Base-by-base conservation (phyloP, 2,329 filamentous ascomycete species). In the Colletotrichum zoysiae region DNA sequence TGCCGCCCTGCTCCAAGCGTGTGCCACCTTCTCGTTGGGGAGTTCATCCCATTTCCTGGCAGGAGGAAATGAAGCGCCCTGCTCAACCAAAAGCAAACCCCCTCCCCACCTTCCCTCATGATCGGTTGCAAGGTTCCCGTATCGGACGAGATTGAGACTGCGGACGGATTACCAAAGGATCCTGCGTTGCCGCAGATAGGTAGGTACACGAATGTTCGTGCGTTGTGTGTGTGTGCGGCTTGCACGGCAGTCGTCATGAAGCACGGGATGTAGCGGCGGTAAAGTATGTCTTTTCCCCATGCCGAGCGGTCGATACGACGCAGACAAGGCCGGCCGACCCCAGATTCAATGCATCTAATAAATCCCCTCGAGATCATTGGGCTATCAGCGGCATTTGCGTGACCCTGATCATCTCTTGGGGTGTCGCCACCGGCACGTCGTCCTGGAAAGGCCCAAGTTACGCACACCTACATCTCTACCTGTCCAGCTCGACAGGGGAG, bases 61-160 rank as follows among this genome's bases (percentile, higher is more conserved):
- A 71, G 53, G 48, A 56, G 44, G 58, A 71, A 69, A 71, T 69
- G 59, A 69, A 65, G 65, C 65, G 69, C 65, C 69, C 69, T 59
- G 53, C 59, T 48, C 8, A 58, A 53, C 64, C 69, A 59, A 71
- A 26, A 3, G 44, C 69, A 11, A 71, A 20, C 18, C 68, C 65
- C 69, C 33, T 9, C 33, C 33, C 2, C 33, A n/a, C 33, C 33
- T 35, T 9, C 33, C 33, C 46, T 71, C 69, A 69, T 60, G 69
- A 71, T 69, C 46, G 59, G 60, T 71, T 65, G 33, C 65, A 71
- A 50, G 44, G 59, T 64, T 71, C 48, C 58, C 69, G 40, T 53
- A 64, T 71, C 65, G 65, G 59, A 58, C 59, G 46, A 64, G n/a
- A 35, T 59, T 53, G 69, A 59, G 42, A 38, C 51, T 55, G 67